Evolutionary conservation across 225 moss, liverwort and hornwort genomes (phyloP), one percentile per base, ranked within the genome.

Genomic region (Sphagnum contortum): DNA sequence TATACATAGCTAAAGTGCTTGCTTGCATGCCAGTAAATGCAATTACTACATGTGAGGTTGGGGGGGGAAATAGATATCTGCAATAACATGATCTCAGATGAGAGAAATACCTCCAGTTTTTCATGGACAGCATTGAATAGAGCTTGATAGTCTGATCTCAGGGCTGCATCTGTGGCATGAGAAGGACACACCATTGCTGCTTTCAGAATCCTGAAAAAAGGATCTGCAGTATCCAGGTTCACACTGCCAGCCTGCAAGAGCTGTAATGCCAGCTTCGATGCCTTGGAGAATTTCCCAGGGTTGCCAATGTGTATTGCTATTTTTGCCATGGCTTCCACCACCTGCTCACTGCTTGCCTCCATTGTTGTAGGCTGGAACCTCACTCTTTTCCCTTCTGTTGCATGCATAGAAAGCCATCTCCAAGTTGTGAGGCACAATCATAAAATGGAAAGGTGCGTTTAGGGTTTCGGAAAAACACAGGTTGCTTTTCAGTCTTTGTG

Each of bases 231-330:
- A 10, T 72, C 67, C 45, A 72, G 44, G 45, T 69, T 90, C 10
- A 88, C 87, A 44, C 85, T 89, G 59, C 80, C 92, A 70, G 81
- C 74, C 75, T 86, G 73, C 71, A 96, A 66, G 46, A 96, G 74
- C 61, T 96, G 96, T 68, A 96, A 59, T 46, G 92, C 92, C 70
- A 96, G 80, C 73, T 90, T 96, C 48, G 85, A 96, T 5, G 92
- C 92, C 70, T 96, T 96, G 12, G 83, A 74, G 57, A 96, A 92
- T 72, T 96, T 96, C 53, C 72, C 67, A n/a, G 90, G 59, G 76
- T 96, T 96, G 4, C 88, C 85, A 67, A 96, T 92, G 68, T 96
- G 90, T 9, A 83, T 69, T 45, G 92, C 80, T 12, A 96, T 92
- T 76, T 87, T 96, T 49, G 69, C 75, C 79, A 96, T 90, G 67